A percentile compares a stretch with the other conserved stretches of the same genome.
These are phyloP conservation scores for Limonium bicolor DNA, from an alignment of 148 eudicot species.

Conservation along the genomic window DNA sequence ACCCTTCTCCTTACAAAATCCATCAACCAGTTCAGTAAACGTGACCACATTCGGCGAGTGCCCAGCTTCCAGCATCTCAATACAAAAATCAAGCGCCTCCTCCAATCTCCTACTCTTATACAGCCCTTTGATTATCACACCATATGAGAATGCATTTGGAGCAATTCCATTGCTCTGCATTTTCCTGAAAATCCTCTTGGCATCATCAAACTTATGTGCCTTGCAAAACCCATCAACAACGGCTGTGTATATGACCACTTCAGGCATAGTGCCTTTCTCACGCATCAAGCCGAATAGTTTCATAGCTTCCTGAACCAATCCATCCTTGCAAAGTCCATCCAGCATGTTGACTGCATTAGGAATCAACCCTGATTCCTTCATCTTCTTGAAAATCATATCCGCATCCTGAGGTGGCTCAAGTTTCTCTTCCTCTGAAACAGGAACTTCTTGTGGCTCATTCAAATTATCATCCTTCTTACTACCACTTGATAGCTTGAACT, in stretches of 20 bases:
- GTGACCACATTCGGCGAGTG: slow-evolving; percentile 58
- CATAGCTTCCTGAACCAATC: slow-evolving; percentile 87
- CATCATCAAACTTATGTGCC: slow-evolving; percentile 63
- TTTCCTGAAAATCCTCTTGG: slow-evolving; percentile 64
- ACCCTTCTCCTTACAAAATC: slow-evolving; percentile 65
- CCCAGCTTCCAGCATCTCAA: slow-evolving; percentile 79
- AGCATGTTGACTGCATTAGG: slow-evolving; percentile 96
- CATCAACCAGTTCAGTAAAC: slow-evolving; percentile 54
- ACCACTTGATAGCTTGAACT: slow-evolving; percentile 41
- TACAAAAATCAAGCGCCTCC: slow-evolving; percentile 42
- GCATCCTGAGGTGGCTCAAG: slow-evolving; percentile 38
- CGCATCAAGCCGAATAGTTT: slow-evolving; percentile 80
- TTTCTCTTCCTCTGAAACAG: slow-evolving; percentile 11
- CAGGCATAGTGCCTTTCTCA: slow-evolving; percentile 80
- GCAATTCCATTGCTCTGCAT: slow-evolving; percentile 61
- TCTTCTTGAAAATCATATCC: slow-evolving; percentile 71
- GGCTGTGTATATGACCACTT: slow-evolving; percentile 83
- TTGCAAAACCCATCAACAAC: slow-evolving; percentile 90
- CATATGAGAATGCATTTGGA: slow-evolving; percentile 72
- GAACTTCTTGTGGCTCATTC: not conserved
- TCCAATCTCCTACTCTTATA: slow-evolving; percentile 45
- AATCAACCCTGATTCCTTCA: slow-evolving; percentile 79
- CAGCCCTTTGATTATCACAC: slow-evolving; percentile 50
- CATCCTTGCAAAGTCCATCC: slow-evolving; percentile 82
- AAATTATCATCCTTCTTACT: slow-evolving; percentile 3